Evolutionary conservation across 768 basidiomycete genomes (phyloP).

Genomic region (Bullera alba): DNA sequence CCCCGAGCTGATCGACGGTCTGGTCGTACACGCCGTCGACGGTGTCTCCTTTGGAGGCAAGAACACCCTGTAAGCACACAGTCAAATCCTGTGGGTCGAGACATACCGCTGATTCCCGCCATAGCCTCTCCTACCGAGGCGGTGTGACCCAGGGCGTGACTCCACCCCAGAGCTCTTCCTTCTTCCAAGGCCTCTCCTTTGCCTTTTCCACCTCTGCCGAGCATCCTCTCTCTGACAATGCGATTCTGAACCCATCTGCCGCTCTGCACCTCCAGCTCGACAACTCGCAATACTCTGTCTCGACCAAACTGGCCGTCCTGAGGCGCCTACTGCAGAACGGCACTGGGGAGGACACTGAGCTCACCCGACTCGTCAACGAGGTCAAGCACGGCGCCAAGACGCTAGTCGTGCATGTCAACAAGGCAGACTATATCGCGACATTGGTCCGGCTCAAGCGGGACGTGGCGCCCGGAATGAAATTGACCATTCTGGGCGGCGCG

Average conservation of each 20-base stretch:
- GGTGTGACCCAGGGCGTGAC: slow-evolving; percentile 67
- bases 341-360: slow-evolving; percentile 48
- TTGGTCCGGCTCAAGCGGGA: slow-evolving; percentile 62
- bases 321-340: slow-evolving; percentile 56
- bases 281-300: slow-evolving; percentile 55
- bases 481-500: slow-evolving; percentile 45
- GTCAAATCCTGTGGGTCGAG: no score
- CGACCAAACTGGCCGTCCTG: slow-evolving; percentile 72
- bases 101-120: slow-evolving; percentile 8
- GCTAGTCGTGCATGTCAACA: slow-evolving; percentile 58
- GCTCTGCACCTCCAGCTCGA: slow-evolving; percentile 65
- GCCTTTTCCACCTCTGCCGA: slow-evolving; percentile 58
- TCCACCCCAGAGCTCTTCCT: slow-evolving; percentile 55
- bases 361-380: slow-evolving; percentile 52
- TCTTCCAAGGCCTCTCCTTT: slow-evolving; percentile 60
- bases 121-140: slow-evolving; percentile 63
- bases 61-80: slow-evolving; percentile 58
- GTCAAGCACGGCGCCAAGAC: slow-evolving; percentile 54
- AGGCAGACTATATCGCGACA: slow-evolving; percentile 64
- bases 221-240: slow-evolving; percentile 58
- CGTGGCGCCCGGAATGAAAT: slow-evolving; percentile 51
- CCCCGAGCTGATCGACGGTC: slow-evolving; percentile 47
- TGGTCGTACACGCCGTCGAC: slow-evolving; percentile 60
- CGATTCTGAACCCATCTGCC: slow-evolving; percentile 57
- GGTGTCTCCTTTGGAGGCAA: slow-evolving; percentile 65